Conservation (phyloP, 1,284 basidiomycete genomes). For the Naganishia sp. region DNA sequence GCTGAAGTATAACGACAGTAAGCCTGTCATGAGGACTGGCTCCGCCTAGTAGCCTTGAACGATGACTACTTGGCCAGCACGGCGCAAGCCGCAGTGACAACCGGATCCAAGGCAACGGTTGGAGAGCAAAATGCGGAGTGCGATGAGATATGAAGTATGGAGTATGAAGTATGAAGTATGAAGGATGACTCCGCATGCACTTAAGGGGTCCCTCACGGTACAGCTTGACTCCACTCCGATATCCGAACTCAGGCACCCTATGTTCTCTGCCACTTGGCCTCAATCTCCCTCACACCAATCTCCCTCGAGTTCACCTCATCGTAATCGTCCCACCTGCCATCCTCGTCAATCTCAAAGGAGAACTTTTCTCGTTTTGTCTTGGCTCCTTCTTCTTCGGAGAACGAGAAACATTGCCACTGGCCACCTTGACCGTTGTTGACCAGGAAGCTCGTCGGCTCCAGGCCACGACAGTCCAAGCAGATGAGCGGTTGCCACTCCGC, state of each 20-base stretch:
- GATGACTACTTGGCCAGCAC: background rate
- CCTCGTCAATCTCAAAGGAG: constrained; percentile 50
- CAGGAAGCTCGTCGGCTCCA: constrained; percentile 51
- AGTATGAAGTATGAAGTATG: no score
- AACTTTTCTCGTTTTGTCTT: constrained; percentile 43
- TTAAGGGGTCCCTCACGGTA: background rate
- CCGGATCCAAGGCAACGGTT: background rate
- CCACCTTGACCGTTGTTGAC: constrained; percentile 38
- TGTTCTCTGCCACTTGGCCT: constrained; percentile 43
- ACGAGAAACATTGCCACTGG: constrained; percentile 28
- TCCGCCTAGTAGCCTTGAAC: background rate
- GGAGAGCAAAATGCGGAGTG: no score
- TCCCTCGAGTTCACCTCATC: constrained; percentile 48
- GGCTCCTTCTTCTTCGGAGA: constrained; percentile 40
- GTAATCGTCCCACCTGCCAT: constrained; percentile 55
- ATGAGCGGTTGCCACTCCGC: constrained; percentile 43
- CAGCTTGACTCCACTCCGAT: no score
- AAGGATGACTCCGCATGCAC: background rate
- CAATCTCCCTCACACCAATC: constrained; percentile 48
- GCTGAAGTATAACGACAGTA: no score
- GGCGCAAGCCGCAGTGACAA: background rate
- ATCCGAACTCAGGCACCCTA: constrained; percentile 13
- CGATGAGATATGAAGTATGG: no score
- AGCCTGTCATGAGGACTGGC: no score
- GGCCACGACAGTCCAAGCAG: constrained; percentile 52